Evolutionary conservation across 345 rosid genomes (phyloP).

Genomic region (Pelargonium nanum): DNA sequence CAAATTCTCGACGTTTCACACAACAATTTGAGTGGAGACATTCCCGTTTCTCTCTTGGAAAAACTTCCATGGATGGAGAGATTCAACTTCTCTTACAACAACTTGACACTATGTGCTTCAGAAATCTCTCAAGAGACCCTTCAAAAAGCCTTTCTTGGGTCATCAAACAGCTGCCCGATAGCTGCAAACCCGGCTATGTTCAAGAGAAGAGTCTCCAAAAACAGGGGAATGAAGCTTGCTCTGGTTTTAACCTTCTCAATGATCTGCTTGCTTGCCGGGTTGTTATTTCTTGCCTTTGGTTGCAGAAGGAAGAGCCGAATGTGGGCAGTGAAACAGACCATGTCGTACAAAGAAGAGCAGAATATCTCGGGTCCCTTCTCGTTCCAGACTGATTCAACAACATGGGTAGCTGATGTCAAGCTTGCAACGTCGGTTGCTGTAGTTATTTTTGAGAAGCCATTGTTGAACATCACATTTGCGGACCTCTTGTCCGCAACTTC

Average conservation of each 20-base stretch:
- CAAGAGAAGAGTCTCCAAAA: slow-evolving; percentile 30
- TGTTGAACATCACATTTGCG: slow-evolving; percentile 69
- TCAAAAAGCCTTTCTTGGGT: slow-evolving; percentile 47
- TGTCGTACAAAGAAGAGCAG: slow-evolving; percentile 65
- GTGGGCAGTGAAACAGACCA: slow-evolving; percentile 51
- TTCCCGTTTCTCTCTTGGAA: slow-evolving; percentile 42
- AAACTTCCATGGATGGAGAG: slow-evolving; percentile 52
- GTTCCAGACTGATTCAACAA: slow-evolving; percentile 83
- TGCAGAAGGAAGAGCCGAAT: slow-evolving; percentile 41
- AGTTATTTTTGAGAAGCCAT: slow-evolving; percentile 83
- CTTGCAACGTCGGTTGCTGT: slow-evolving; percentile 64
- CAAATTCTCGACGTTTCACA: slow-evolving; percentile 58
- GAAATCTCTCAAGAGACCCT: slow-evolving; percentile 37
- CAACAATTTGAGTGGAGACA: slow-evolving; percentile 74
- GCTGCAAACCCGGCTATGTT: slow-evolving; percentile 65
- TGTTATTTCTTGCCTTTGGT: slow-evolving; percentile 60
- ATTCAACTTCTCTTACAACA: slow-evolving; percentile 87
- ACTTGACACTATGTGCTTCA: slow-evolving; percentile 60
- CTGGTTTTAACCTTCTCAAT: slow-evolving; percentile 56
- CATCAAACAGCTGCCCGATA: slow-evolving; percentile 68
- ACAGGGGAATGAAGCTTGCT: slow-evolving; percentile 51
- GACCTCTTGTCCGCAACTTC: slow-evolving; percentile 89
- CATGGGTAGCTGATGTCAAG: slow-evolving; percentile 93
- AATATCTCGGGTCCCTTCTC: slow-evolving; percentile 77
- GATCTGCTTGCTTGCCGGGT: slow-evolving; percentile 50